Percentiles rank a stretch among this genome's conserved stretches.
Evolutionary conservation across 2,329 filamentous ascomycete species (phyloP).

Genomic region (Rhynchosporium graminicola): DNA sequence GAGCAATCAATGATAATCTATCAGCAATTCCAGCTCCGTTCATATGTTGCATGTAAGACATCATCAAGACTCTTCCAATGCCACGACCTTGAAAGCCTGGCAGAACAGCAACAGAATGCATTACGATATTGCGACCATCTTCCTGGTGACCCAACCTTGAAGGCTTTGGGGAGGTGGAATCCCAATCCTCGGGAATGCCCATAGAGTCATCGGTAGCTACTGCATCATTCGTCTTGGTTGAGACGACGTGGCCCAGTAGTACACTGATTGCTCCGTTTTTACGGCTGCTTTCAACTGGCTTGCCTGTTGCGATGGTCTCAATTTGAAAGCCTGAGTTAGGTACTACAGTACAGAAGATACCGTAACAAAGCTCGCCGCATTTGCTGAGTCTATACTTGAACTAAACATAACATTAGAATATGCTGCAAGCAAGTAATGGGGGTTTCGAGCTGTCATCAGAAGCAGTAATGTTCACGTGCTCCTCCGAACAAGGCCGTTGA

Average conservation of each 20-base stretch:
- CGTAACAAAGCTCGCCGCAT: slow-evolving; percentile 76
- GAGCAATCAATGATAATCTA: slow-evolving; percentile 73
- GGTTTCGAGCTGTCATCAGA: background rate
- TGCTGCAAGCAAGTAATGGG: background rate
- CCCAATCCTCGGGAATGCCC: slow-evolving; percentile 70
- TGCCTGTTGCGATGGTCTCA: slow-evolving; percentile 55
- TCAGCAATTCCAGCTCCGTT: slow-evolving; percentile 69
- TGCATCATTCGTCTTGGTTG: slow-evolving; percentile 65
- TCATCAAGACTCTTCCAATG: slow-evolving; percentile 72
- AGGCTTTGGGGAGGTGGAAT: slow-evolving; percentile 46
- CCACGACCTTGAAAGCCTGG: slow-evolving; percentile 74
- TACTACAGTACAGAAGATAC: slow-evolving; percentile 71
- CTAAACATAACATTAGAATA: slow-evolving; percentile 46
- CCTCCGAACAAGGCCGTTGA: background rate
- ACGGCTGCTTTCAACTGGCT: slow-evolving; percentile 61
- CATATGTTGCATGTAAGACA: slow-evolving; percentile 76
- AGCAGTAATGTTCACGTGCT: slow-evolving; percentile 24
- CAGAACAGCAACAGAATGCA: slow-evolving; percentile 81
- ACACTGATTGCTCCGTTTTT: slow-evolving; percentile 57
- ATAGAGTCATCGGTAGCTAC: slow-evolving; percentile 76
- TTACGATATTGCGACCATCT: slow-evolving; percentile 70
- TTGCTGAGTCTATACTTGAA: slow-evolving; percentile 73
- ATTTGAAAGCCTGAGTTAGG: slow-evolving; percentile 51
- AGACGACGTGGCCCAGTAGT: slow-evolving; percentile 76
- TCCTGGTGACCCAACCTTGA: slow-evolving; percentile 68